Evolutionary conservation across 2,329 filamentous ascomycete genomes (phyloP), one percentile per base, ranked within the genome.

Genomic region (Fusarium austroafricanum): DNA sequence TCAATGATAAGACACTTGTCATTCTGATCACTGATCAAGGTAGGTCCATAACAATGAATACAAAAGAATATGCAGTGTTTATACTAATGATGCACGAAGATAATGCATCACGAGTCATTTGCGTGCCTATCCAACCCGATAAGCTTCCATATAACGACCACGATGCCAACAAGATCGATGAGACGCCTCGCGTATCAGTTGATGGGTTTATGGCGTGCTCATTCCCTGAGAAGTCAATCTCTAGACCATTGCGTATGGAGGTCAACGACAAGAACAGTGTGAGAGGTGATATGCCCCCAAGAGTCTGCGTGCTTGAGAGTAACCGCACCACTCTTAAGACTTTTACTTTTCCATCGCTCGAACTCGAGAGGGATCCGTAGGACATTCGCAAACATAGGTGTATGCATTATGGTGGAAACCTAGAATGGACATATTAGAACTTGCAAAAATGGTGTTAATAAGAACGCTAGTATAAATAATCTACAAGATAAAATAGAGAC

Each of bases 1-100:
- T 92, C 42, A 84, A 90, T 70, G 87, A 91, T 55, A 77, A 83
- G 14, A 83, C 80, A 0, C 75, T 94, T 3, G 81, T 93, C 53
- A 69, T 92, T 2, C 83, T 94, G 3, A 78, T 86, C 84, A 78
- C 73, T 75, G 42, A 68, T 52, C 23, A 73, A 71, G 80, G 84
- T 82, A 72, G 40, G 70, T 64, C 20, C 6, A 10, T 12, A 10
- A 6, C 5, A 18, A 44, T 21, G 39, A 43, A 11, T 38, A 26
- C 28, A n/a, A n/a, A 10, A n/a, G 9, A 14, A 26, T 14, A 15
- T 12, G 7, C 21, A 23, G 31, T 17, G 4, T 10, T 10, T 18
- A 39, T 37, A 1, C 54, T 70, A 35, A 71, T 28, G 0, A 8
- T 37, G 10, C 7, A 15, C 29, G 10, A 37, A 78, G 76, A 76